A percentile compares a stretch with the other conserved stretches of the same genome.
These are phyloP conservation scores for Podaxis pistillaris DNA, from an alignment of 768 basidiomycete species.

Conservation along the genomic window DNA sequence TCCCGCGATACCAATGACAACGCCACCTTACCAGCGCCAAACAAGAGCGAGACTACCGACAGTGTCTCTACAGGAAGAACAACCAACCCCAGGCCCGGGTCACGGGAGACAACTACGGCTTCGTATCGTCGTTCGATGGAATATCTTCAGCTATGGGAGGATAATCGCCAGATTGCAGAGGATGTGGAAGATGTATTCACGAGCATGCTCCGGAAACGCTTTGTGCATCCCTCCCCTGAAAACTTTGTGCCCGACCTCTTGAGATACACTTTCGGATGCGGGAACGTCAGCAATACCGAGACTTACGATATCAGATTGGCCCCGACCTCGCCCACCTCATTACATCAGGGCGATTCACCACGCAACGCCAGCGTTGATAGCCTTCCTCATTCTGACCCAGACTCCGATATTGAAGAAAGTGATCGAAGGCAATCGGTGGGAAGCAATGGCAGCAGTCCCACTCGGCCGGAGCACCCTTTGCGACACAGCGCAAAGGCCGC, in stretches of 20 bases:
- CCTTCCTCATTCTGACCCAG: neutral
- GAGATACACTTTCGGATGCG: conserved; percentile 49
- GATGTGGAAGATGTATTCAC: conserved; percentile 58
- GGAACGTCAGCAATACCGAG: conserved; percentile 39
- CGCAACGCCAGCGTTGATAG: neutral
- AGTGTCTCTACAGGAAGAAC: neutral
- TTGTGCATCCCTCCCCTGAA: conserved; percentile 51
- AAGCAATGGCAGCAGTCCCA: neutral
- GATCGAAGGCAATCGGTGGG: neutral
- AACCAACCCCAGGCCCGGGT: neutral
- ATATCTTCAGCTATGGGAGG: conserved; percentile 30
- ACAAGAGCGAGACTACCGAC: neutral
- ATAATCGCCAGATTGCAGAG: conserved; percentile 29
- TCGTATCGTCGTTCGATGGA: conserved; percentile 32
- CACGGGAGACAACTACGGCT: neutral
- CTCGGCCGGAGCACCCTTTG: conserved; percentile 13
- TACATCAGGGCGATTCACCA: neutral
- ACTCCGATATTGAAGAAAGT: neutral
- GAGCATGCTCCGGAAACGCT: conserved; percentile 56
- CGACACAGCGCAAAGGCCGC: conserved; percentile 38
- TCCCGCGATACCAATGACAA: neutral
- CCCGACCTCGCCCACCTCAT: conserved; percentile 32
- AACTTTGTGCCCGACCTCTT: conserved; percentile 47
- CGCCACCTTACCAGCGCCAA: neutral
- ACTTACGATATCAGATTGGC: conserved; percentile 59